Evolutionary conservation across 2,329 filamentous ascomycete genomes (phyloP).

Genomic region (Xylariaceae sp.): DNA sequence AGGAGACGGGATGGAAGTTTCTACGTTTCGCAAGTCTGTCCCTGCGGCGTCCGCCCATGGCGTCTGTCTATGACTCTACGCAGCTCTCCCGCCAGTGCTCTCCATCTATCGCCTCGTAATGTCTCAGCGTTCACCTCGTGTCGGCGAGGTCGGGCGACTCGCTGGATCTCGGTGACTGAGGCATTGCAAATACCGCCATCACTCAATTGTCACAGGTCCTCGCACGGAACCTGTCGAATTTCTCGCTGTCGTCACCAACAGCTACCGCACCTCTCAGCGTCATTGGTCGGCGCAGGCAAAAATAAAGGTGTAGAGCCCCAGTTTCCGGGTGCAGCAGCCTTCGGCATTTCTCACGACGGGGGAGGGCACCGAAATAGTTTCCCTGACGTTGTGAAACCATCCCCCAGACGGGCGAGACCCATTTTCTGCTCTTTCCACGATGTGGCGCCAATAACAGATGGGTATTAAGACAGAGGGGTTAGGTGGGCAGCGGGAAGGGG

Average conservation of each 20-base stretch:
- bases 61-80: too few species aligned
- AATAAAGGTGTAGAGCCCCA: slow-evolving; percentile 4
- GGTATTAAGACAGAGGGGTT: too few species aligned
- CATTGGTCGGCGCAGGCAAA: slow-evolving; percentile 4
- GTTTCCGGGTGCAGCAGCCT: slow-evolving; percentile 7
- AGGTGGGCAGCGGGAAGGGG: too few species aligned
- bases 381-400: slow-evolving; percentile 9
- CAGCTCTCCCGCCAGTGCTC: too few species aligned
- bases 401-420: too few species aligned
- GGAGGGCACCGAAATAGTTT: slow-evolving; percentile 1
- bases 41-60: too few species aligned
- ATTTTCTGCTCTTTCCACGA: too few species aligned
- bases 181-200: not conserved
- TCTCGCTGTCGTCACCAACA: not conserved
- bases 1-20: too few species aligned
- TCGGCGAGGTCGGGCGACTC: not conserved
- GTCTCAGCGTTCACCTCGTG: not conserved
- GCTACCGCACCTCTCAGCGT: not conserved
- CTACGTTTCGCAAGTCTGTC: too few species aligned
- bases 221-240: not conserved
- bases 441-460: too few species aligned
- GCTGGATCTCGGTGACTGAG: not conserved
- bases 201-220: not conserved
- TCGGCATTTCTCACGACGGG: slow-evolving; percentile 14
- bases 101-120: not conserved